Evolutionary conservation across 768 basidiomycete genomes (phyloP), one percentile per base, ranked within the genome.

Genomic region (Auriscalpium vulgare): DNA sequence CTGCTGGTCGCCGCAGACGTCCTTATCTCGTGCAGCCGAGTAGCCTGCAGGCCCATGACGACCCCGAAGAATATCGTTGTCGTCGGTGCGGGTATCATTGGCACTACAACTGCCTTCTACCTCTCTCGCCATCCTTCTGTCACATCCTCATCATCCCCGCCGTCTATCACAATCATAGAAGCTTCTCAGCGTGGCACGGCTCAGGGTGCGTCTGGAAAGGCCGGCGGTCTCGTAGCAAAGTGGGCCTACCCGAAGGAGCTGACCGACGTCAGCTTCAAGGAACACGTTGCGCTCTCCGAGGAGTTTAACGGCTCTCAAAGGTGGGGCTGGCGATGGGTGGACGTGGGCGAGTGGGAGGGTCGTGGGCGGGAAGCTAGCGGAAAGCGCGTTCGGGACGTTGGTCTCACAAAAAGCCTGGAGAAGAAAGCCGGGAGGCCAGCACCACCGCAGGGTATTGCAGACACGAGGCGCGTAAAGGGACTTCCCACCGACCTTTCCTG

Each of bases 1-100:
- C 29, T 29, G 29, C 29, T 29, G 29, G 29, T 29, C 29, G 29
- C 29, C 29, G 4, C 29, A 29, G 29, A 29, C 29, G 5, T 29
- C 29, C 29, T 29, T 29, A 29, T 29, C 29, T 29, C 7, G 29
- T 7, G 1, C 29, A 7, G 29, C 29, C 29, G 29, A 7, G 29
- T 29, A 29, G 29, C 29, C 29, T 29, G 29, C 7, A 29, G 5
- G 29, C 29, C 29, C 4, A 29, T 29, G 29, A 6, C 47, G 38
- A 16, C 47, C 8, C 47, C 54, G 14, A 40, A 40, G 29, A 62
- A 81, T 50, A 84, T 94, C 53, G 78, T 89, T 35, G 81, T 95
- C 57, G 76, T 95, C 58, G 91, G 92, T 29, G 92, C 85, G 19
- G 92, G 92, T 0, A 92, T 94, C 61, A 87, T 93, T 43, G 92